Evolutionary conservation across 306 rosid species (phyloP).

Genomic region (Citrullus colocynthis): DNA sequence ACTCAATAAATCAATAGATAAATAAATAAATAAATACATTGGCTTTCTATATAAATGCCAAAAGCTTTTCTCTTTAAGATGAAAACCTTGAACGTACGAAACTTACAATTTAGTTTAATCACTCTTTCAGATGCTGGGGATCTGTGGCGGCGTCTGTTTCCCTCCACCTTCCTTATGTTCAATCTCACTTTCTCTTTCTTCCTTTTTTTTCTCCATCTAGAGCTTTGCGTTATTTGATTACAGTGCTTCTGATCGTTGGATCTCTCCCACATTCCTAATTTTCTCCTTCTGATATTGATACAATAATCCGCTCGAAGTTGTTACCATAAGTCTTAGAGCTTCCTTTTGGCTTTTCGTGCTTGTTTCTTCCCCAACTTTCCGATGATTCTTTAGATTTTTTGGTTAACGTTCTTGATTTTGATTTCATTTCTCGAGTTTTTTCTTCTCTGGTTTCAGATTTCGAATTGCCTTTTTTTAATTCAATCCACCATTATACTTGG

Average conservation of each 20-base stretch:
- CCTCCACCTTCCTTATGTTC: background rate
- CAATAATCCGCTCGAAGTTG: background rate
- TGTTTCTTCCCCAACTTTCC: background rate
- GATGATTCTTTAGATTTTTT: background rate
- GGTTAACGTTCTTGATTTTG: background rate
- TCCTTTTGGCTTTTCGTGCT: background rate
- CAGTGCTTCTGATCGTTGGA: background rate
- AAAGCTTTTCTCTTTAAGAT: too few species aligned
- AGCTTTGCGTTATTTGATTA: background rate
- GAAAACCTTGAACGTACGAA: too few species aligned
- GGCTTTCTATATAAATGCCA: too few species aligned
- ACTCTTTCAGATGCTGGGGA: background rate
- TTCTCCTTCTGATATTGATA: background rate
- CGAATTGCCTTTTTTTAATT: too few species aligned
- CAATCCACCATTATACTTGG: background rate
- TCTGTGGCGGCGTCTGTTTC: background rate
- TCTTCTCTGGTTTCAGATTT: too few species aligned
- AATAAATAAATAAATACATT: too few species aligned
- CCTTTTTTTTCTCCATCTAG: background rate
- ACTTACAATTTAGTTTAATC: too few species aligned
- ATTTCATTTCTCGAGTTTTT: background rate
- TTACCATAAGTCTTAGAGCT: background rate
- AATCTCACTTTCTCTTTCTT: background rate
- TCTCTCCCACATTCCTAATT: background rate
- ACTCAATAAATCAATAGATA: too few species aligned